Evolutionary conservation across 2,329 filamentous ascomycete species (phyloP), one percentile per base, ranked within the genome.

Genomic region (Huntiella decipiens): DNA sequence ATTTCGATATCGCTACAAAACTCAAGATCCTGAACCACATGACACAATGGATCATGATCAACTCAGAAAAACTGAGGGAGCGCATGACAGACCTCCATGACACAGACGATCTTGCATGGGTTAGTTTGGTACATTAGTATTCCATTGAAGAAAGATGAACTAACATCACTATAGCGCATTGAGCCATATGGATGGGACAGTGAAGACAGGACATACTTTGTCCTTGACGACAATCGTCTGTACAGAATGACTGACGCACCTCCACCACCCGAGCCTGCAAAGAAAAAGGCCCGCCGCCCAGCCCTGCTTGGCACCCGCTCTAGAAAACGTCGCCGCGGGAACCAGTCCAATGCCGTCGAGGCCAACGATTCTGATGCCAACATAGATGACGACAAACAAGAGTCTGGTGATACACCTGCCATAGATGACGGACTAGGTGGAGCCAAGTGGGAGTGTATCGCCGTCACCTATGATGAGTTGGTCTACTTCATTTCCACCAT

Each of bases 161-260:
- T 15, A 3, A 38, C 31, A 11, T 1, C 15, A 11, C 4, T 17
- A 15, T 45, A 80, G 77, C 68, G 77, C 50, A 85, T 91, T 53
- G 82, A 88, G 56, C 80, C 82, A 0, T 78, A 81, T 51, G 91
- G 91, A 7, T 96, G 85, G 77, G 91, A 98, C 59, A 71, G 76
- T 16, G 70, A 94, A 40, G 87, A 93, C 52, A 79, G 85, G 34
- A 78, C 77, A 33, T 93, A 96, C 58, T 93, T 81, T 56, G 79
- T 96, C 3, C 71, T 98, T 3, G 88, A 96, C 55, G 91, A 98
- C 58, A 92, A 95, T 55, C 75, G 91, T 51, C 67, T 98, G 37
- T 98, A 98, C 59, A 82, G 87, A 47, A 70, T 81, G 51, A 85
- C 82, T n/a, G 83, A 93, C 50, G 71, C 80, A 19, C 74, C 76